Evolutionary conservation across 2,329 filamentous ascomycete species (phyloP), one percentile per base, ranked within the genome.

Genomic region (Alternaria sp.): DNA sequence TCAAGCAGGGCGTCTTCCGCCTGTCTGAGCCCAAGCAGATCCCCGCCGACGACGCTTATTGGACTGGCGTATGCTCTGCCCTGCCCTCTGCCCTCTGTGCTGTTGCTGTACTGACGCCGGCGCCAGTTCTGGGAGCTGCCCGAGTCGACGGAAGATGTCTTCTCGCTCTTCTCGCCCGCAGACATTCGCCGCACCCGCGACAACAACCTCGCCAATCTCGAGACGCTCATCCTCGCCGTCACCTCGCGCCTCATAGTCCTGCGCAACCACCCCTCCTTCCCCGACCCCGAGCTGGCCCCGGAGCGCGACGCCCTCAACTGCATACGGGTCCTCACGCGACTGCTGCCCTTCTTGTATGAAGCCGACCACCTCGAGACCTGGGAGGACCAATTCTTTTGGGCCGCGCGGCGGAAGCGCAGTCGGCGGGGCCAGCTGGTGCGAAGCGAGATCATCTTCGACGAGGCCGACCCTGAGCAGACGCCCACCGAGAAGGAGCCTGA

Each of bases 1-100:
- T 99, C 87, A 98, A 97, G 83, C 93, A 97, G 83, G 95, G 94
- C 82, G 97, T 98, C 84, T 97, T 98, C 85, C 90, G 92, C 78
- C 89, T 99, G 63, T 96, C 93, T n/a, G 93, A 97, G 80, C 91
- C 97, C 80, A 89, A 90, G 70, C 87, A 92, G 79, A 97, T 98
- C 77, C 87, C 93, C 63, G 89, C 93, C 60, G 91, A 96, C 81
- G 93, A 97, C 83, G 86, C 89, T 17, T 97, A 97, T 83, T 99
- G 96, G 96, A 90, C 91, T 68, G 92, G 93, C 79, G 93, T 96
- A 82, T 77, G 91, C 45, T 56, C 28, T 55, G 91, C 46, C 40
- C 30, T 60, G 49, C 49, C 46, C 43, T 36, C 47, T 17, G 8
- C 58, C 43, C 65, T 60, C 40, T 52, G 51, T 57, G 19, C 68